phyloP scores from a whole-genome alignment of 495 filamentous ascomycete genomes.

The Margaritispora aquatica region DNA sequence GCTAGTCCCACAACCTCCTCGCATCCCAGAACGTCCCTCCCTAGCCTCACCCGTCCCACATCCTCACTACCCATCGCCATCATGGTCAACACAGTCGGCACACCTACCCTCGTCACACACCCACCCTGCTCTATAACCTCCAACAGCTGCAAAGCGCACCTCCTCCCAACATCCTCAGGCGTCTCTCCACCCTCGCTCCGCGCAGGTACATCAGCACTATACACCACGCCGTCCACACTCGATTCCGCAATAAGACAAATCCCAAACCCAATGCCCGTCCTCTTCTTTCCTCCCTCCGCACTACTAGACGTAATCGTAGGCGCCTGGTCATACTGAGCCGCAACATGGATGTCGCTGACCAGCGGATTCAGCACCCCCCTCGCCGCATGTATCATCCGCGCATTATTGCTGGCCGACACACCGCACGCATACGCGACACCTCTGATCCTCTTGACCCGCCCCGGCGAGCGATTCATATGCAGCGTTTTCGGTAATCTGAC shows the following conservation, averaged over 20 bases:
- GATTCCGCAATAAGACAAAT: constrained; percentile 87
- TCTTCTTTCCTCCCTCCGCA: constrained; percentile 55
- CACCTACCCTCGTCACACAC: constrained; percentile 64
- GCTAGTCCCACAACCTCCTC: constrained; percentile 73
- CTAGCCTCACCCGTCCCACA: constrained; percentile 49
- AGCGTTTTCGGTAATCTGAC: constrained; percentile 89
- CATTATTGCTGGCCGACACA: constrained; percentile 85
- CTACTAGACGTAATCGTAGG: constrained; percentile 57
- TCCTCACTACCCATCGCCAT: constrained; percentile 92
- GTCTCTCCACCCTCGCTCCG: constrained; percentile 74
- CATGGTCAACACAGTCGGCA: constrained; percentile 66
- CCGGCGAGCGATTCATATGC: constrained; percentile 74
- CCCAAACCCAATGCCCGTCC: constrained; percentile 82
- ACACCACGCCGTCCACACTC: constrained; percentile 69
- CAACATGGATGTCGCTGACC: constrained; percentile 76
- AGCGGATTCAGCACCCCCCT: constrained; percentile 83
- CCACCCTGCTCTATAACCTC: constrained; percentile 78
- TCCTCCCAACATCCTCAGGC: constrained; percentile 84
- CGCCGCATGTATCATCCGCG: constrained; percentile 87
- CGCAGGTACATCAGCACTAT: constrained; percentile 78
- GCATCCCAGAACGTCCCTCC: constrained; percentile 71
- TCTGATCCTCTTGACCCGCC: constrained; percentile 79
- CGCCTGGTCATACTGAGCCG: constrained; percentile 60
- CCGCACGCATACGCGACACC: constrained; percentile 92
- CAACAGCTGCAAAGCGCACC: constrained; percentile 83